phyloP scores from a whole-genome alignment of 2,329 filamentous ascomycete genomes.

The Rhynchosporium agropyri region DNA sequence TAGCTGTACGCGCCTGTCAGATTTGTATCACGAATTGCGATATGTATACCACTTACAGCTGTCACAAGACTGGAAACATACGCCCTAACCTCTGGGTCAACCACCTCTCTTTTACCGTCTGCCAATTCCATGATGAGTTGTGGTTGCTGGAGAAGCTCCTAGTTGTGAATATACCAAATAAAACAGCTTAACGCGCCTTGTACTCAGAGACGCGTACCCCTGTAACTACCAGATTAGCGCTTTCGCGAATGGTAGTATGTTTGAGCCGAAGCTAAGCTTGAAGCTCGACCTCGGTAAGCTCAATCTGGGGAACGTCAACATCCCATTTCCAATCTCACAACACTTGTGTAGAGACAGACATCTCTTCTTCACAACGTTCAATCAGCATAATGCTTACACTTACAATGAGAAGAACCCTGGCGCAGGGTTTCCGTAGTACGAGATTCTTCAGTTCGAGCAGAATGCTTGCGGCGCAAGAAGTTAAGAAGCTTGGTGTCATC shows the following conservation, averaged over 20 bases:
- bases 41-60: conserved; percentile 54
- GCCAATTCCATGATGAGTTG: conserved; percentile 54
- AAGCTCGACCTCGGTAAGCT: conserved; percentile 16
- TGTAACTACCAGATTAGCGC: conserved; percentile 16
- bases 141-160: conserved; percentile 8
- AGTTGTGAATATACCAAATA: conserved; percentile 1
- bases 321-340: conserved; percentile 1
- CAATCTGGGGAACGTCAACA: conserved; percentile 26
- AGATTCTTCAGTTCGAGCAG: conserved; percentile 72
- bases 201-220: conserved; percentile 27
- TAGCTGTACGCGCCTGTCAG: conserved; percentile 58
- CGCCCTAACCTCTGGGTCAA: conserved; percentile 90
- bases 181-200: conserved; percentile 21
- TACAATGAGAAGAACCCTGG: conserved; percentile 34
- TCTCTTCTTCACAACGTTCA: conserved; percentile 1
- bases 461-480: conserved; percentile 63
- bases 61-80: conserved; percentile 93
- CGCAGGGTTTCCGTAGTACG: conserved; percentile 33
- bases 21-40: conserved; percentile 12
- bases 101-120: conserved; percentile 59
- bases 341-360: too few relatives aligned
- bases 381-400: conserved; percentile 37
- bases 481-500: conserved; percentile 88
- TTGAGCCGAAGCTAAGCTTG: conserved; percentile 30
- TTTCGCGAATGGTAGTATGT: background rate